Percentiles rank a stretch among this genome's conserved stretches.
Conservation (phyloP, 1,284 basidiomycete species). For the Xerocomus amazonicus region DNA sequence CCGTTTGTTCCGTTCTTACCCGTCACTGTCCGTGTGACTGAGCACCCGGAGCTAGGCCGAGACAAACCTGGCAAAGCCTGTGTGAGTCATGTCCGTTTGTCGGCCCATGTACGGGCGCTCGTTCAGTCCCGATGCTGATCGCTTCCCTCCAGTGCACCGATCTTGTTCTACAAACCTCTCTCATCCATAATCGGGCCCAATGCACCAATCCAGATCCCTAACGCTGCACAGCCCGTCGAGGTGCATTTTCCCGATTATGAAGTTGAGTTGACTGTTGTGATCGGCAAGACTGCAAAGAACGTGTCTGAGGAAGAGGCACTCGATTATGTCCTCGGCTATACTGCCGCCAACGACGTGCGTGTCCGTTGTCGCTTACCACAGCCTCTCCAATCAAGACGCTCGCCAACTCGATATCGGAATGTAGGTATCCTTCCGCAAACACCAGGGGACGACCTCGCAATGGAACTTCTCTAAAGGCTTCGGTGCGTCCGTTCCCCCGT, state of each 20-base stretch:
- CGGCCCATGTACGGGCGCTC: background rate
- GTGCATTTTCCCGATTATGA: slow-evolving; percentile 84
- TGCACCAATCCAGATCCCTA: slow-evolving; percentile 65
- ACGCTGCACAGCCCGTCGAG: slow-evolving; percentile 63
- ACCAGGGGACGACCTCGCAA: slow-evolving; percentile 71
- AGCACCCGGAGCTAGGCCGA: slow-evolving; percentile 48
- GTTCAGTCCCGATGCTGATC: background rate
- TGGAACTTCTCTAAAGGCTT: slow-evolving; percentile 87
- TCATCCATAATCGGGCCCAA: slow-evolving; percentile 70
- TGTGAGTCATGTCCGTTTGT: slow-evolving; percentile 39
- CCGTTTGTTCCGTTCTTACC: slow-evolving; percentile 42
- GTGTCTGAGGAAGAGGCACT: slow-evolving; percentile 74
- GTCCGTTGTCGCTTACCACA: background rate
- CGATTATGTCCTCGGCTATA: slow-evolving; percentile 80
- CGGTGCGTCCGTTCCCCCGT: slow-evolving; percentile 38
- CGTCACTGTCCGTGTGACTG: background rate
- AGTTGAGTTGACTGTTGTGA: slow-evolving; percentile 82
- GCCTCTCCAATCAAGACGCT: background rate
- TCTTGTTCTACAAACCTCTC: slow-evolving; percentile 79
- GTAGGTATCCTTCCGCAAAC: slow-evolving; percentile 75
- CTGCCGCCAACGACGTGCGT: slow-evolving; percentile 73
- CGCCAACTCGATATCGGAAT: no score
- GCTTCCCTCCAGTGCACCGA: slow-evolving; percentile 50
- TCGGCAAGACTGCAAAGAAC: slow-evolving; percentile 76
- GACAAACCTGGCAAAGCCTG: slow-evolving; percentile 57